Base-by-base conservation (phyloP, 108 stramenopile species). In the Aurantiochytrium sp. region DNA sequence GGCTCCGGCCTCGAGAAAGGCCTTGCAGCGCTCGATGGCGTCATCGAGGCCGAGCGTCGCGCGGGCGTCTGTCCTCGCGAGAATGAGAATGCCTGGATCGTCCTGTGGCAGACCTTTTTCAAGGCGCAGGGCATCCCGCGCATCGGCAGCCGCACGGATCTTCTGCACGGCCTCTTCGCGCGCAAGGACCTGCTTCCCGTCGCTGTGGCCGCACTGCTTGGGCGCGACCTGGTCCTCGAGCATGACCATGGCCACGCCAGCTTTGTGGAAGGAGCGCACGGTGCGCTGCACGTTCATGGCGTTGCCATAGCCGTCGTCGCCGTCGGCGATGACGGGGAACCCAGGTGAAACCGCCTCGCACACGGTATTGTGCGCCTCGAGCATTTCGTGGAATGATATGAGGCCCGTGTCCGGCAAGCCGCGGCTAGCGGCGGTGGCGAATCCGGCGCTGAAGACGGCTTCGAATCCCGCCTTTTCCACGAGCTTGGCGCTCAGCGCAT, bases 391-490 rank as follows among this genome's bases (percentile, higher is more conserved):
- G 68, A 92, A 95, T 12, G 95, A 95, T 17, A 69, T 37, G 39
- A 97, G 91, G 86, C 96, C 96, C 3, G 97, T 96, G 89, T 98
- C 98, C 17, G 98, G 97, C 69, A 95, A 94, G 17, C 98, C 96
- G 68, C 93, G 93, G 30, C 91, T 93, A 17, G 93, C 97, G 27
- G 95, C 95, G 8, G 97, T 97, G 45, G 97, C 97, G 92, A 97
- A 98, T n/a, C 98, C 98, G 6, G 98, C 97, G 97, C 97, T 97
- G 90, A 98, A 98, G 15, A 97, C 97, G 15, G 96, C 95, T 45
- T 96, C 92, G 87, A 98, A 98, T 4, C 96, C 96, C n/a, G 94
- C 92, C 19, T 48, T 4, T 32, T 92, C 91, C 30, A 92, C 91
- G 4, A 92, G 90, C 2, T 96, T 95, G n/a, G 98, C 98, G 0